Evolutionary conservation across 2,329 filamentous ascomycete species (phyloP).

Genomic region (Aureobasidium sp.): DNA sequence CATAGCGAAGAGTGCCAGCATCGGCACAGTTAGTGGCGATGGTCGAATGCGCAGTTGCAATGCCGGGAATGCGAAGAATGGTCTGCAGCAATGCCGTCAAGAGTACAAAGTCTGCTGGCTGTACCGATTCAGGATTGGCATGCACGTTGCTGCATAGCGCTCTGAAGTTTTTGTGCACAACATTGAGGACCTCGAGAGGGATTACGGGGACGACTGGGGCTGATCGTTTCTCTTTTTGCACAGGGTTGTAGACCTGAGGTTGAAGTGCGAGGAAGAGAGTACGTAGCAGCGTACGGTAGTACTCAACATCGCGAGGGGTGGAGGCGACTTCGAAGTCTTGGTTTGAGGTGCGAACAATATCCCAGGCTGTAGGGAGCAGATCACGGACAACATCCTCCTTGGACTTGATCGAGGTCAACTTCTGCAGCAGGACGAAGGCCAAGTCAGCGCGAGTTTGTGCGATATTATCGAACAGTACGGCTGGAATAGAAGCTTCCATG

Average conservation of each 20-base stretch:
- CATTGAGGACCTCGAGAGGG: conserved; percentile 72
- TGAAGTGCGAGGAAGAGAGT: conserved; percentile 77
- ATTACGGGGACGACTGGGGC: conserved; percentile 42
- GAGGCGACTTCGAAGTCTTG: conserved; percentile 55
- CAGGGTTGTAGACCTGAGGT: conserved; percentile 42
- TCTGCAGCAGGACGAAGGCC: conserved; percentile 73
- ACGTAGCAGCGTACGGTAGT: conserved; percentile 78
- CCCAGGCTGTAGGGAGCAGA: conserved; percentile 55
- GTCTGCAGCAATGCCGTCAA: conserved; percentile 84
- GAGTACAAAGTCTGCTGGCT: conserved; percentile 74
- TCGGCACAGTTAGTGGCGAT: conserved; percentile 46
- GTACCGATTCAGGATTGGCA: conserved; percentile 29
- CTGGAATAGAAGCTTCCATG: conserved; percentile 61
- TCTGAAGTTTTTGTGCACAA: conserved; percentile 76
- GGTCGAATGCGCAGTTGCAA: conserved; percentile 53
- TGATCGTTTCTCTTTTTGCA: neutral
- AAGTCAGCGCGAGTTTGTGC: conserved; percentile 72
- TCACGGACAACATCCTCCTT: conserved; percentile 45
- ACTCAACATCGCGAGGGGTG: conserved; percentile 51
- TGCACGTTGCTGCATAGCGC: conserved; percentile 76
- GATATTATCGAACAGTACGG: conserved; percentile 74
- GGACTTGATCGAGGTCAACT: conserved; percentile 47
- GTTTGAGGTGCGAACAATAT: conserved; percentile 48
- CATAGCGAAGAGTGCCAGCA: conserved; percentile 67
- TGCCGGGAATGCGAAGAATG: conserved; percentile 69